These are phyloP conservation scores for Clavaria fumosa DNA, from an alignment of 768 basidiomycete genomes.

Conservation along the genomic window DNA sequence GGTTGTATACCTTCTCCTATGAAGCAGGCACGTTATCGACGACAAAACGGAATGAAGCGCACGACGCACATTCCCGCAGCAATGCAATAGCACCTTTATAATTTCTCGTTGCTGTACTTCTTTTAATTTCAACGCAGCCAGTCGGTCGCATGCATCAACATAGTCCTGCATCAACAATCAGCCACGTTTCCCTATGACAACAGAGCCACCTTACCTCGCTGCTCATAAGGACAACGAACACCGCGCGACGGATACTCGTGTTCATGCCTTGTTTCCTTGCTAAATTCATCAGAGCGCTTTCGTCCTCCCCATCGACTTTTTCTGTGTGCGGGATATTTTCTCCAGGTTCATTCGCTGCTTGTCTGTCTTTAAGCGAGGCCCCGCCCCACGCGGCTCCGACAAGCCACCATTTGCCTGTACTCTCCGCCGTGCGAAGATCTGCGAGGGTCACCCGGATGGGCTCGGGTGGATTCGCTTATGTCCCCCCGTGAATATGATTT, in stretches of 20 bases:
- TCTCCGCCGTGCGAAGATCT: conserved; percentile 75
- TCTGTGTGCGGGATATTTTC: too few species aligned
- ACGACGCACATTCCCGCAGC: conserved; percentile 68
- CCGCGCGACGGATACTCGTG: conserved; percentile 80
- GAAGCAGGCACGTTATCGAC: not conserved
- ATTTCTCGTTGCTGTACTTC: conserved; percentile 92
- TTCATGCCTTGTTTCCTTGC: conserved; percentile 97
- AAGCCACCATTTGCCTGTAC: conserved; percentile 96
- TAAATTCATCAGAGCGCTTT: conserved; percentile 47
- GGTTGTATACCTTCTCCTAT: conserved; percentile 87
- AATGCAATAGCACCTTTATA: conserved; percentile 82
- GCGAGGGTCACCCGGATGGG: conserved; percentile 70
- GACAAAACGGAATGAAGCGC: conserved; percentile 5
- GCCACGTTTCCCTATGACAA: not conserved
- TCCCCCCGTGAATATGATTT: too few species aligned
- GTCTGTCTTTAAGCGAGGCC: conserved; percentile 71
- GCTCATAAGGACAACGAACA: conserved; percentile 92
- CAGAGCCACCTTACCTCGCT: conserved; percentile 59
- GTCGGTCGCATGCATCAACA: conserved; percentile 85
- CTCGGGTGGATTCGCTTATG: conserved; percentile 67
- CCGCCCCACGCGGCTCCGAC: conserved; percentile 95
- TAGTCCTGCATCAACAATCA: conserved; percentile 43
- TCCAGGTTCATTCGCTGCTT: conserved; percentile 18
- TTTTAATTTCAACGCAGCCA: conserved; percentile 67
- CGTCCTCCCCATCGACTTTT: conserved; percentile 19